These are phyloP conservation scores for Nephelium lappaceum DNA, from an alignment of 345 rosid species.

Conservation along the genomic window DNA sequence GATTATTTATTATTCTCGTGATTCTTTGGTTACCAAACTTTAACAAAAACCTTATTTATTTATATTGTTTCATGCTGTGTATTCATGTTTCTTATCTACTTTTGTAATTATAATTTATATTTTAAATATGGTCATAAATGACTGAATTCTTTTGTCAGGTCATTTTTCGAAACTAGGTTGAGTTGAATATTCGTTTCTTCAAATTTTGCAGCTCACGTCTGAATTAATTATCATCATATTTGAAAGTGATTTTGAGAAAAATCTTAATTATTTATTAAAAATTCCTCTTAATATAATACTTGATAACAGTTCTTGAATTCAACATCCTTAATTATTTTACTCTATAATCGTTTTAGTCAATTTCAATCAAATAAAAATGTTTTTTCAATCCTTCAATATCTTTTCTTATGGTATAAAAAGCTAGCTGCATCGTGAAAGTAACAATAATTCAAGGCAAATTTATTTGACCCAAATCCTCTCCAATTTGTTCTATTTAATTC, in stretches of 20 bases:
- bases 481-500: neutral
- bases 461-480: neutral
- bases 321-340: no score
- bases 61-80: no score
- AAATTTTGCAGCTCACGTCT: neutral
- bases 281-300: no score
- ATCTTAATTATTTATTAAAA: no score
- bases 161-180: no score
- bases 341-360: neutral
- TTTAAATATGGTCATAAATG: neutral
- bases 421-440: no score
- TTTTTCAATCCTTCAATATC: neutral
- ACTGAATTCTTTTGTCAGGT: neutral
- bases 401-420: neutral
- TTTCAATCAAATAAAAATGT: no score
- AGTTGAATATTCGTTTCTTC: neutral
- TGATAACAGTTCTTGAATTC: no score
- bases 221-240: neutral
- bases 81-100: neutral
- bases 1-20: constrained; percentile 43
- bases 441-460: no score
- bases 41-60: neutral
- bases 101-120: neutral
- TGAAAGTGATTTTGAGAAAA: no score
- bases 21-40: constrained; percentile 20